Conservation (phyloP, 345 rosid species). For the Theobroma cacao region DNA sequence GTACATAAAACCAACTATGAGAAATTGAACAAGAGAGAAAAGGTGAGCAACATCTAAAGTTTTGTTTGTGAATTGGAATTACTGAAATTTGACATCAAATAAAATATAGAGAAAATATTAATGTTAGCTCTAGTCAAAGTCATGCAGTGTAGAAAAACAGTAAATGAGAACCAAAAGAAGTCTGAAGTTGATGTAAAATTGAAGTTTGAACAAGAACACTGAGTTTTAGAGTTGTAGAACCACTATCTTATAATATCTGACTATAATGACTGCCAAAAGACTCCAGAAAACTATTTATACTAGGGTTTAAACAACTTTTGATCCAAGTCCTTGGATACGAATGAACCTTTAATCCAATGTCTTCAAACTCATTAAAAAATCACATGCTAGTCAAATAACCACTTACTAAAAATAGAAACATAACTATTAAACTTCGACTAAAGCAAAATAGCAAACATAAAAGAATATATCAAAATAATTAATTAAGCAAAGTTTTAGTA, state of each 20-base stretch:
- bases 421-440: not conserved
- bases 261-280: not conserved
- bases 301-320: not conserved
- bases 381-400: not conserved
- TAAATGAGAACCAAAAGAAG: not conserved
- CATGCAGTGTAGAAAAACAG: not conserved
- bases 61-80: not conserved
- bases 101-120: not conserved
- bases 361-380: not conserved
- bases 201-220: not conserved
- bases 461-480: too few relatives aligned
- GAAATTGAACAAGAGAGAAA: not conserved
- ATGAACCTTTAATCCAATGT: not conserved
- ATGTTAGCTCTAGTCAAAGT: not conserved
- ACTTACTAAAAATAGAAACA: not conserved
- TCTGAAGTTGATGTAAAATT: not conserved
- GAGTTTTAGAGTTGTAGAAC: not conserved
- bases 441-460: not conserved
- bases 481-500: too few relatives aligned
- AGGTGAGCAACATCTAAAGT: constrained; percentile 9
- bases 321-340: not conserved
- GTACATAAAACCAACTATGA: constrained; percentile 20
- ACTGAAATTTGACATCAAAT: not conserved
- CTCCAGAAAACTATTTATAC: not conserved
- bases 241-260: not conserved